These are phyloP conservation scores for Alternaria alternata DNA, from an alignment of 2,329 filamentous ascomycete genomes.

Conservation along the genomic window DNA sequence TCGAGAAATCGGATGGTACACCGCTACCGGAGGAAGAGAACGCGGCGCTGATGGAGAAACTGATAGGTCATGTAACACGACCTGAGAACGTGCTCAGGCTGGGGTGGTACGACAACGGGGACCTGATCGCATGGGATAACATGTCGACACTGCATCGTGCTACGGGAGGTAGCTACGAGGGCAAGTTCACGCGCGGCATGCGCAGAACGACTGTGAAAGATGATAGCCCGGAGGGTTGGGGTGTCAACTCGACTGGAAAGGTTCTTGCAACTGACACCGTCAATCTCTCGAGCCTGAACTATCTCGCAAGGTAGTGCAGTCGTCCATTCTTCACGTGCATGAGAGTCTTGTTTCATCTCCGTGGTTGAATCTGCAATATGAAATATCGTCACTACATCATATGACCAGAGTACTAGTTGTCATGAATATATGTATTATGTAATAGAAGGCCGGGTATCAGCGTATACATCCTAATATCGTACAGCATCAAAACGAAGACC, in stretches of 20 bases:
- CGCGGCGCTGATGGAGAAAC: not conserved
- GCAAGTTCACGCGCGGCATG: not conserved
- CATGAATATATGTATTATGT: not conserved
- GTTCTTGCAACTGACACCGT: not conserved
- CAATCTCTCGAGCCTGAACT: not conserved
- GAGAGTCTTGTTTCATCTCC: not conserved
- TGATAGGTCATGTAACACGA: not conserved
- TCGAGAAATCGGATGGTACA: not conserved
- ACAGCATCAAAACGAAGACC: not conserved
- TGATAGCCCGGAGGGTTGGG: not conserved
- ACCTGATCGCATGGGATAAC: not conserved
- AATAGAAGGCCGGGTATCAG: not conserved
- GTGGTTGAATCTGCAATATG: rapidly evolving
- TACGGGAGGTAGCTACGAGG: not conserved
- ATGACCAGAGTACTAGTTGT: rapidly evolving
- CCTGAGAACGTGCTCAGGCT: not conserved
- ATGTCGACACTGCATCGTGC: not conserved
- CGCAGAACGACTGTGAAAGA: not conserved
- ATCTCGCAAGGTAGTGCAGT: not conserved
- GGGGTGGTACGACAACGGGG: not conserved
- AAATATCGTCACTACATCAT: rapidly evolving
- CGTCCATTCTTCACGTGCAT: rapidly evolving
- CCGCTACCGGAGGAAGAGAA: not conserved
- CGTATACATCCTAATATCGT: not conserved
- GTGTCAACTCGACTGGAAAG: no score